Conservation (phyloP, 441 rosid genomes). For the Mallotus japonicus region DNA sequence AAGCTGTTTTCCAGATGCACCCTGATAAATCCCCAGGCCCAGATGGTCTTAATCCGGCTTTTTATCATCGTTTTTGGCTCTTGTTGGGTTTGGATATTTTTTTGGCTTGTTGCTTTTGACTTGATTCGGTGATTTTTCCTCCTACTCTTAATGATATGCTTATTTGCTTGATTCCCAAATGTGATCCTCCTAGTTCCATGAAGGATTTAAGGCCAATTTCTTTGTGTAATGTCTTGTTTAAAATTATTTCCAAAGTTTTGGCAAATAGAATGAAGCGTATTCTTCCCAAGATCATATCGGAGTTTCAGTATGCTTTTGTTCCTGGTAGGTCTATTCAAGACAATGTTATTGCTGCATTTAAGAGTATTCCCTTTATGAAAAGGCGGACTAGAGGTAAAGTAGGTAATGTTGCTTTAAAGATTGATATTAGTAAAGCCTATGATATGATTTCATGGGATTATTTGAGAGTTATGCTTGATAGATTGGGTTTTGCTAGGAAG, state of each 20-base stretch:
- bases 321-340: neutral
- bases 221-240: neutral
- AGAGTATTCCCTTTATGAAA: too few species aligned
- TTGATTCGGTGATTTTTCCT: neutral
- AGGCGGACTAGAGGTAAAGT: too few species aligned
- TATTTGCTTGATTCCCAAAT: neutral
- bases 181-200: neutral
- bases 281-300: neutral
- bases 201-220: neutral
- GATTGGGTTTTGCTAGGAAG: too few species aligned
- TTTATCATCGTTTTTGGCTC: neutral
- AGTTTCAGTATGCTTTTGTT: neutral
- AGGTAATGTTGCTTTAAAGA: too few species aligned
- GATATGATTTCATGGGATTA: too few species aligned
- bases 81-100: neutral
- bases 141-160: neutral
- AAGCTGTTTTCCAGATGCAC: neutral
- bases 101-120: neutral
- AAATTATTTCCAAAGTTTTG: too few species aligned
- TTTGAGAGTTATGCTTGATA: too few species aligned
- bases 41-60: neutral
- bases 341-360: neutral
- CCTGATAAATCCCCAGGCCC: neutral
- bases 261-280: too few species aligned
- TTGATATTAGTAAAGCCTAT: too few species aligned